phyloP scores from a whole-genome alignment of 805 yeast genomes.

The Candida arabinofermentans region DNA sequence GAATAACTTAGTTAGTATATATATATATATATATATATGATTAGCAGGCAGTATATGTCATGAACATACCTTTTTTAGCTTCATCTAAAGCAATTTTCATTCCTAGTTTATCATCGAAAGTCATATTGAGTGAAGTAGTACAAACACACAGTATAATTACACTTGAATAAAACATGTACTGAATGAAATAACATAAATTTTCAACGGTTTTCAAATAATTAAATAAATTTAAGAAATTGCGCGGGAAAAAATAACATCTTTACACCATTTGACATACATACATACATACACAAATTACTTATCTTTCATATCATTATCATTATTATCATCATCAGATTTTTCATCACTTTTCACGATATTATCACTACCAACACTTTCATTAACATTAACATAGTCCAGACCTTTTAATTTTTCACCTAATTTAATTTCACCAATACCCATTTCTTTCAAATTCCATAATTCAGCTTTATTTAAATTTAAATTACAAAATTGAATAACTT shows the following conservation, averaged over 20 bases:
- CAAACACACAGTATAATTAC: too few species aligned
- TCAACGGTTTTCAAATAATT: too few species aligned
- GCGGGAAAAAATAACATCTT: too few species aligned
- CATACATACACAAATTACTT: neutral
- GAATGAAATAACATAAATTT: too few species aligned
- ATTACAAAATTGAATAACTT: conserved; percentile 79
- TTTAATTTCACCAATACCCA: conserved; percentile 25
- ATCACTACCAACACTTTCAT: neutral
- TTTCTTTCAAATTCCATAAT: conserved; percentile 50
- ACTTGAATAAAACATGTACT: too few species aligned
- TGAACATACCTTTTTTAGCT: conserved; percentile 50
- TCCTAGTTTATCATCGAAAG: conserved; percentile 63
- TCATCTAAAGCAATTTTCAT: conserved; percentile 68
- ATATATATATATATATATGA: conserved; percentile 9
- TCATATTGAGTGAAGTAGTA: conserved; percentile 27
- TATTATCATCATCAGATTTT: neutral
- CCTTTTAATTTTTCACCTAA: conserved; percentile 26
- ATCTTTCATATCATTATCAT: too few species aligned
- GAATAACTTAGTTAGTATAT: neutral
- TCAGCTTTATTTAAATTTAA: conserved; percentile 85
- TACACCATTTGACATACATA: too few species aligned
- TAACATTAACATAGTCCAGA: conserved; percentile 18
- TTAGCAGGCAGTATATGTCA: conserved; percentile 20
- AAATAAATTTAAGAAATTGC: too few species aligned
- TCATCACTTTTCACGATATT: neutral